phyloP scores from a whole-genome alignment of 805 yeast species.

The Saturnispora halmiae region DNA sequence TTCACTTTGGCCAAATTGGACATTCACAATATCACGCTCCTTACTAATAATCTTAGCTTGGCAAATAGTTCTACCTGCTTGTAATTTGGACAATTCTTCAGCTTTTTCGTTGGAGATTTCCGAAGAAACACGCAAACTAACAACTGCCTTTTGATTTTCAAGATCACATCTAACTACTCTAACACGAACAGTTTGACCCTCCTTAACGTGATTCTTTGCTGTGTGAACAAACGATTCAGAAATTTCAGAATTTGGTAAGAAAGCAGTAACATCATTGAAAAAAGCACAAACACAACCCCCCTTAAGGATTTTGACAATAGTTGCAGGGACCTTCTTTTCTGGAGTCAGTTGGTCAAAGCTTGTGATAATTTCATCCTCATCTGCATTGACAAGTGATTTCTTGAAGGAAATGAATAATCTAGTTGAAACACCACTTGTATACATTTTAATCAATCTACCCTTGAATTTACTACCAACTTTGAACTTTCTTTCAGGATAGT shows the following conservation, averaged over 20 bases:
- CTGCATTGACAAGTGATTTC: slow-evolving; percentile 68
- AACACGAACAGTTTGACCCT: slow-evolving; percentile 79
- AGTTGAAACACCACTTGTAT: slow-evolving; percentile 32
- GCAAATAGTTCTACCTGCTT: slow-evolving; percentile 55
- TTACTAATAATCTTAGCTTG: slow-evolving; percentile 60
- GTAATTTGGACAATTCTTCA: slow-evolving; percentile 37
- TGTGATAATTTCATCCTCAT: slow-evolving; percentile 43
- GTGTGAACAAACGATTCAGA: slow-evolving; percentile 77
- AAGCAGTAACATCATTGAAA: slow-evolving; percentile 70
- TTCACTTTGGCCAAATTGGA: slow-evolving; percentile 45
- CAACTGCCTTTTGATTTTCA: slow-evolving; percentile 47
- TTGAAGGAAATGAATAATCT: slow-evolving; percentile 63
- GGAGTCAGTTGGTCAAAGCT: slow-evolving; percentile 31
- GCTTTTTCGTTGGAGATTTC: slow-evolving; percentile 41
- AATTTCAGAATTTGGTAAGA: slow-evolving; percentile 78
- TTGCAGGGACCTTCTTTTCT: slow-evolving; percentile 55
- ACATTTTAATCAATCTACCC: slow-evolving; percentile 56
- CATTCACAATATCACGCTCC: slow-evolving; percentile 60
- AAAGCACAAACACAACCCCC: slow-evolving; percentile 79
- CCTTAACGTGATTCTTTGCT: slow-evolving; percentile 67
- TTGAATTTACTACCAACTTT: slow-evolving; percentile 74
- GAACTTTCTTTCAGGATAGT: slow-evolving; percentile 88
- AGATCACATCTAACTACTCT: slow-evolving; percentile 51
- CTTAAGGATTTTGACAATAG: slow-evolving; percentile 61
- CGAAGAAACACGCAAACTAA: slow-evolving; percentile 63